Base-by-base conservation (phyloP, 2,329 filamentous ascomycete genomes). In the Cordyceps cateniannulata region DNA sequence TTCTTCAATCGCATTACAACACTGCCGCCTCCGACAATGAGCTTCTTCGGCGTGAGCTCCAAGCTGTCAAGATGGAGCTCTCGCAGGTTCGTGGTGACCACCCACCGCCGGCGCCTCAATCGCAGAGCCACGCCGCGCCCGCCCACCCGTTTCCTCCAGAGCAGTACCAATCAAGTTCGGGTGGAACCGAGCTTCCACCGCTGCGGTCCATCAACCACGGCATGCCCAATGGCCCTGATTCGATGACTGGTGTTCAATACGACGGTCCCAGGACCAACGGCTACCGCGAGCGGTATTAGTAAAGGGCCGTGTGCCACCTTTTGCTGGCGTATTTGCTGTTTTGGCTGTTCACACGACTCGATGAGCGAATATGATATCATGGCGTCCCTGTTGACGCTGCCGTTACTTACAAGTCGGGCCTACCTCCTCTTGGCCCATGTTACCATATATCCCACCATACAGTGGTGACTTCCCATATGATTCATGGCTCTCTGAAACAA, bases 161-260 rank as follows among this genome's bases (percentile, higher is more conserved):
- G 35, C 65, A 66, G 3, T 75, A 74, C 59, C 20, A 62, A 60
- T 58, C 68, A 62, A 64, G 62, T 62, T 58, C 74, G 62, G 67
- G 68, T 64, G 76, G 81, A 22, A 77, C 78, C 16, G 80, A 85
- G 66, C 73, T 87, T 32, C 84, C 84, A 14, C 84, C 84, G 2
- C 74, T 87, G 40, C 77, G 84, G 12, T 78, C 80, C 18, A 71
- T 85, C 18, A 79, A 77, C 66, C 75, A 74, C 55, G 73, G 71
- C 60, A 69, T 79, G 9, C 68, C 74, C 5, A 75, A 71, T 32
- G 72, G 71, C 0, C 80, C 84, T 1, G 85, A 87, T 24, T 82
- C 83, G 1, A 88, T 88, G 85, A 85, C 83, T 1, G 85, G 85
- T 2, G 83, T 88, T 6, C 85, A 87, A 67, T 88, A 87, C 56